Base-by-base conservation (phyloP, 306 rosid species). In the Castanea crenata region DNA sequence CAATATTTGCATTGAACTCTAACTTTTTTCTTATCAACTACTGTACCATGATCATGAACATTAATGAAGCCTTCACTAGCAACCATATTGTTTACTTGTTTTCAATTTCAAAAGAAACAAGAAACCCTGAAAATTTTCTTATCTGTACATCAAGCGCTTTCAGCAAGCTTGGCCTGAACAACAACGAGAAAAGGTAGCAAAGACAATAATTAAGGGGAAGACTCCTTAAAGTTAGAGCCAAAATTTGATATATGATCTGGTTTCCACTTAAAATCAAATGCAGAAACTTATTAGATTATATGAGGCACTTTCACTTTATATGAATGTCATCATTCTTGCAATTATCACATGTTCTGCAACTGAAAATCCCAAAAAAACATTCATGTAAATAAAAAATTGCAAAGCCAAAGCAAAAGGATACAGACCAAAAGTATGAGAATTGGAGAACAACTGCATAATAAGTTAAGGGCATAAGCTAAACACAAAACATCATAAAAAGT, bases 1-100 rank as follows among this genome's bases (percentile, higher is more conserved):
- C 81, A 78, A 52, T 78, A 78, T 49, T 56, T 69, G 59, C 81
- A 78, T 29, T 70, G 58, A 23, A 78, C 51, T 78, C 57, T 70
- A 57, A 4, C 7, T 29, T 34, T 69, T 41, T 56, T 65, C 55
- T 15, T 23, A 69, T 69, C 76, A 78, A 78, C 25, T 41, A 46
- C 46, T 6, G 14, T 70, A 57, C 76, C 56, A 25, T 70, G 81
- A 57, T 78, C 69, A 70, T 27, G 51, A 57, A 70, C 61, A 73
- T 67, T 67, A 46, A 18, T 67, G 51, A 21, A 19, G 25, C 51
- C 49, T 9, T 67, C 71, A 6, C 23, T 18, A 34, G 49, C 49
- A 67, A 23, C 71, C 71, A 67, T 67, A 32, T 67, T 34, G 46
- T 67, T 67, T 15, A 34, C 25, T 31, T 67, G 69, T 62, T 25